Evolutionary conservation across 2,329 filamentous ascomycete species (phyloP).

Genomic region (Arthrobotrys musiformis): DNA sequence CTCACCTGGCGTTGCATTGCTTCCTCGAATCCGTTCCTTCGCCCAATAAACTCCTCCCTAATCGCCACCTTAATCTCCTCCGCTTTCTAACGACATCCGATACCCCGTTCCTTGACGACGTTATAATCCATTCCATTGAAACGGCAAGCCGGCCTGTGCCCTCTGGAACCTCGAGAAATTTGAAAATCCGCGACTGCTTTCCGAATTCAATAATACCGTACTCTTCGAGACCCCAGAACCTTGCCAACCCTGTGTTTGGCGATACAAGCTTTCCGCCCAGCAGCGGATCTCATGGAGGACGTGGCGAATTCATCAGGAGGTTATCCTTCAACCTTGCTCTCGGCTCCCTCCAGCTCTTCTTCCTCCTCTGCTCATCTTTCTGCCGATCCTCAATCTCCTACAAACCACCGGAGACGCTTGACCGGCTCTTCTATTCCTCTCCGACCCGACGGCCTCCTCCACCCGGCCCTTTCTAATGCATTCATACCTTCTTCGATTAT

Average conservation of each 20-base stretch:
- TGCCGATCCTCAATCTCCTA: slow-evolving; percentile 37
- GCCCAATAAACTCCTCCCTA: slow-evolving; percentile 6
- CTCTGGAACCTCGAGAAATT: slow-evolving; percentile 15
- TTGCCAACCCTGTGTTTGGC: slow-evolving; percentile 34
- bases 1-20: not conserved
- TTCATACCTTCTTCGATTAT: slow-evolving; percentile 50
- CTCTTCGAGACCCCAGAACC: slow-evolving; percentile 14
- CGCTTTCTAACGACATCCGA: slow-evolving; percentile 13
- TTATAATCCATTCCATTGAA: slow-evolving; percentile 22
- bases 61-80: too few relatives aligned
- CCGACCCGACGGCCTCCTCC: slow-evolving; percentile 41
- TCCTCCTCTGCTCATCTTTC: slow-evolving; percentile 25
- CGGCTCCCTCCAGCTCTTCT: slow-evolving; percentile 17
- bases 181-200: slow-evolving; percentile 19
- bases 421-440: slow-evolving; percentile 50
- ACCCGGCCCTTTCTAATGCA: slow-evolving; percentile 46
- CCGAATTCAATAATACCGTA: slow-evolving; percentile 10
- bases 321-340: slow-evolving; percentile 43
- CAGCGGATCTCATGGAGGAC: slow-evolving; percentile 55
- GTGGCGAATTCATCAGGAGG: slow-evolving; percentile 50
- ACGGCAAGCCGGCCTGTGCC: slow-evolving; percentile 22
- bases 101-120: slow-evolving; percentile 23
- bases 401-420: slow-evolving; percentile 49
- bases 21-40: slow-evolving; percentile 15
- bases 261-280: slow-evolving; percentile 49